Evolutionary conservation across 768 basidiomycete species (phyloP), one percentile per base, ranked within the genome.

Genomic region (Piloderma croceum): DNA sequence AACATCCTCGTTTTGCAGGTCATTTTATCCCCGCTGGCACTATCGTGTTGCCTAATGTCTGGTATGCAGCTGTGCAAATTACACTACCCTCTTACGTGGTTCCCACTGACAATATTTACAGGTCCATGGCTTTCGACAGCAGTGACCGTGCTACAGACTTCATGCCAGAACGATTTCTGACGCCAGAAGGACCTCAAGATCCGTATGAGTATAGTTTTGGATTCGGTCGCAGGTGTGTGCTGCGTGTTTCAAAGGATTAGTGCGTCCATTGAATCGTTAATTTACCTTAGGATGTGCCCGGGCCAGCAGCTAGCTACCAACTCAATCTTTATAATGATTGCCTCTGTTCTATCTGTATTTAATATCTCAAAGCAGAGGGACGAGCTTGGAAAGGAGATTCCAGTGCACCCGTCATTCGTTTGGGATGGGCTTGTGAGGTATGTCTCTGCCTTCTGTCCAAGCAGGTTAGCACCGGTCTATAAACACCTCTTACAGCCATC

Each of bases 11-110:
- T 3, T 24, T 37, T 11, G 12, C n/a, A 36, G 50, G 47, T 10
- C 48, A 45, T 31, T 40, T 39, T 34, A 48, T 53, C 12, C 51
- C 51, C 2, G 43, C 43, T 35, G 39, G 34, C 21, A 48, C 51
- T 3, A 48, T 46, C n/a, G 36, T 45, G 4, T 35, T 53, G 7
- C 36, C 46, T 5, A 53, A 53, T 39, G 34, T 47, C n/a, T 51
- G 51, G 51, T 46, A 23, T 6, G 23, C 18, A n/a, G n/a, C n/a
- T n/a, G 3, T 17, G 7, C n/a, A 12, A 5, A 24, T 35, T 12
- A 18, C 18, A 24, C 20, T 13, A 17, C 11, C n/a, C 13, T 36
- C 19, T 38, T 38, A 13, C 7, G 6, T 7, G 15, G 12, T 6
- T n/a, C n/a, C 9, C 7, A 12, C 22, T 19, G 44, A 34, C 44